Base-by-base conservation (phyloP, 192 early-diverging fungal genomes). In the Physocladia obscura region DNA sequence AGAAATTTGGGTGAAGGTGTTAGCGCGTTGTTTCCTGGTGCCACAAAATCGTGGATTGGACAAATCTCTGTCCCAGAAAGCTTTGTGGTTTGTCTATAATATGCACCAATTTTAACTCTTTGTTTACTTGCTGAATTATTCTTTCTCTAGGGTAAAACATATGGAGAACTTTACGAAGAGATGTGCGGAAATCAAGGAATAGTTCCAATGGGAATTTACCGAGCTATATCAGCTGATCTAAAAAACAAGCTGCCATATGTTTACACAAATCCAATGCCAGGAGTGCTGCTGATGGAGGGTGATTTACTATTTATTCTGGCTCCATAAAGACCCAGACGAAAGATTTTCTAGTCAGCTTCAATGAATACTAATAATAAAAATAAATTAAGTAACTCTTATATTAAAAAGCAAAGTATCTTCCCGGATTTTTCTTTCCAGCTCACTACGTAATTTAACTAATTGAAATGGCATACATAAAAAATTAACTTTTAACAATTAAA, bases 191-290 rank as follows among this genome's bases (percentile, higher is more conserved):
- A 76, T 21, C 79, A 80, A 39, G 87, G 82, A 5, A 76, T 87
- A 2, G 50, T 91, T 26, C 74, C 88, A 1, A 37, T 91, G 51
- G 88, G 88, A 1, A 48, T 82, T 26, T 73, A 78, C 24, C 71
- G 80, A 26, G 36, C 22, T 0, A 59, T 57, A 0, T 44, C 62
- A 29, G n/a, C 26, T 19, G 37, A 21, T 3, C 50, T 77, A 37
- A 79, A 83, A 19, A 89, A 91, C 74, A 78, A 76, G 38, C 58
- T 85, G 8, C 86, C 89, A 0, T 91, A 87, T 77, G 86, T 91
- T 22, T 87, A 84, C 76, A 86, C 84, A 0, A 91, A 91, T 68
- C 89, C 89, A 15, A 70, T 87, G 21, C 76, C 84, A 38, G 79
- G 76, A 2, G 71, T 89, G 11, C 29, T 88, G 2, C 36, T 90